Evolutionary conservation across 1,284 basidiomycete species (phyloP), one percentile per base, ranked within the genome.

Genomic region (Tilletia setariae): DNA sequence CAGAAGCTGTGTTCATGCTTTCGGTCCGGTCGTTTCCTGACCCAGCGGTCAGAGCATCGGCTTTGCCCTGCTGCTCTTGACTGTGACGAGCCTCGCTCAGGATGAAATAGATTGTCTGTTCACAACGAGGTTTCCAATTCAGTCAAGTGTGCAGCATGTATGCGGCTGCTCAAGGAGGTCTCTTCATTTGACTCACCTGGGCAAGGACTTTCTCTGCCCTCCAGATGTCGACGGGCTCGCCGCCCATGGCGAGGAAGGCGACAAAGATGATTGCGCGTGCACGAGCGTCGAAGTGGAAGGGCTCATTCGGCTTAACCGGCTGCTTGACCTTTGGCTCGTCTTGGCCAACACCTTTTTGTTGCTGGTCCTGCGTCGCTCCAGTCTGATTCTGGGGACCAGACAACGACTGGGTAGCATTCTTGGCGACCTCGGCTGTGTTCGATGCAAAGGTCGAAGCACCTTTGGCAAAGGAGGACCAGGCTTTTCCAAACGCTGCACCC

Each of bases 31-130:
- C 46, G 11, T 44, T 23, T 28, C 28, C 42, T 13, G 23, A 9
- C 25, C 62, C 40, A 6, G 62, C 16, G 35, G 72, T 68, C 11
- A 79, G 67, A 28, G 76, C 74, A 25, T 77, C 74, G 47, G 71
- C 74, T 65, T 76, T 59, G 21, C 70, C 68, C 56, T 71, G 44
- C 66, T 68, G 53, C 8, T 67, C 68, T 25, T 77, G 73, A 1
- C 68, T 74, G 25, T 63, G 67, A 30, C 74, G 68, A 15, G 75
- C 72, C 42, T 77, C 72, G 59, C 67, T 66, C 72, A 79, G 74
- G 70, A 79, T 75, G 46, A 79, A 79, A 62, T 72, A 77, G 66
- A 79, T 75, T 23, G 75, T 74, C 65, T 79, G 76, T n/a, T n/a
- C n/a, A n/a, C n/a, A n/a, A n/a, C n/a, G n/a, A n/a, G n/a, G n/a